Evolutionary conservation across 108 stramenopile species (phyloP).

Genomic region (Fistulifera solaris): DNA sequence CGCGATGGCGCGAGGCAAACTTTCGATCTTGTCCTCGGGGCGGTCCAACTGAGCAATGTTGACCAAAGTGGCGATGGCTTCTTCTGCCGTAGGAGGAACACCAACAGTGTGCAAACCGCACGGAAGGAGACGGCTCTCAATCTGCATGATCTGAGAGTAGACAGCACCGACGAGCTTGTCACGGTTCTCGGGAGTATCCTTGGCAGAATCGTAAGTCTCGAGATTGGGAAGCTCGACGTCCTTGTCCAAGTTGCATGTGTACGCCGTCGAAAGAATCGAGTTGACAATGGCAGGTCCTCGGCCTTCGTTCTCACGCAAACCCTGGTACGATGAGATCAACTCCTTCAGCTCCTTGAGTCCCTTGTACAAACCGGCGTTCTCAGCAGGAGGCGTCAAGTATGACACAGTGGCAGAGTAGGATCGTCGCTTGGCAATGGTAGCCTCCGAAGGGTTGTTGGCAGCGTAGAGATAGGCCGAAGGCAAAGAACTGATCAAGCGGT

Average conservation of each 20-base stretch:
- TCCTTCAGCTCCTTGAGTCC: constrained; percentile 94
- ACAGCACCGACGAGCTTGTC: constrained; percentile 83
- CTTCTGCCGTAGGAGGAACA: constrained; percentile 91
- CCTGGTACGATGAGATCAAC: constrained; percentile 91
- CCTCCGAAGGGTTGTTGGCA: constrained; percentile 97
- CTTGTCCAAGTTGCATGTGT: constrained; percentile 93
- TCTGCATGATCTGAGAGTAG: constrained; percentile 93
- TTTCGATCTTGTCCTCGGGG: constrained; percentile 86
- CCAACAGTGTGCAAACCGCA: constrained; percentile 95
- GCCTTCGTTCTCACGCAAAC: constrained; percentile 88
- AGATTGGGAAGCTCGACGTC: constrained; percentile 87
- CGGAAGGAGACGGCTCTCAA: constrained; percentile 92
- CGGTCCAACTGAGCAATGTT: constrained; percentile 94
- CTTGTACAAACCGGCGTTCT: constrained; percentile 97
- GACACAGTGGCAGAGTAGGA: constrained; percentile 94
- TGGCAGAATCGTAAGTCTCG: constrained; percentile 73
- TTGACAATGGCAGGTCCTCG: constrained; percentile 94
- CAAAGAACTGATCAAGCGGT: constrained; percentile 91
- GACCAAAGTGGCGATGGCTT: constrained; percentile 92
- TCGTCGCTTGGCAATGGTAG: constrained; percentile 95
- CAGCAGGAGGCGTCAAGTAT: constrained; percentile 94
- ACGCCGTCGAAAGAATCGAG: constrained; percentile 89
- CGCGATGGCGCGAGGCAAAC: constrained; percentile 89
- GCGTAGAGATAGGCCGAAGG: constrained; percentile 95
- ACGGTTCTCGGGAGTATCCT: constrained; percentile 71